These are phyloP conservation scores for Microsporum canis DNA, from an alignment of 2,329 filamentous ascomycete genomes.

Conservation along the genomic window DNA sequence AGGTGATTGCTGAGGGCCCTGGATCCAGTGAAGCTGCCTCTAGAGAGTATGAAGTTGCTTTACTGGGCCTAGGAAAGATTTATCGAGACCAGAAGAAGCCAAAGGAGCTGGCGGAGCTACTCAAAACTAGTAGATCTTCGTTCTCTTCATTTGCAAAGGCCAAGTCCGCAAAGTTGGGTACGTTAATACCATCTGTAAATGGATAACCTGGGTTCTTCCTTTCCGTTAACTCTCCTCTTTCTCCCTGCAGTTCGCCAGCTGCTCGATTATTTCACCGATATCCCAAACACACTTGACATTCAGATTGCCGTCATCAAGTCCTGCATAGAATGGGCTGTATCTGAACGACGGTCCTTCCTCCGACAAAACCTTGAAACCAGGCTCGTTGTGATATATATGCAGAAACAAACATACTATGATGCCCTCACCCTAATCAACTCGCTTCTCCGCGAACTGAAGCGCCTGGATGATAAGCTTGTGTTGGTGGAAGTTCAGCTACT, in stretches of 20 bases:
- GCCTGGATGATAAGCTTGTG: slow-evolving; percentile 95
- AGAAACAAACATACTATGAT: slow-evolving; percentile 95
- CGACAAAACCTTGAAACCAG: slow-evolving; percentile 96
- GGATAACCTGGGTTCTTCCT: background rate
- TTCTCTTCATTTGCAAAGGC: slow-evolving; percentile 96
- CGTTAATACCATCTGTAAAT: slow-evolving; percentile 21
- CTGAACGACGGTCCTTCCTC: slow-evolving; percentile 87
- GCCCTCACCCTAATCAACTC: slow-evolving; percentile 93
- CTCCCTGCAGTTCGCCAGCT: slow-evolving; percentile 68
- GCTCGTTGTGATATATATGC: slow-evolving; percentile 87
- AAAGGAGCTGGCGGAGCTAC: slow-evolving; percentile 75
- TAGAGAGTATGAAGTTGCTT: slow-evolving; percentile 79
- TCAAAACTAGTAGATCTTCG: slow-evolving; percentile 79
- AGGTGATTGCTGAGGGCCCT: slow-evolving; percentile 75
- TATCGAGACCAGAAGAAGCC: slow-evolving; percentile 73
- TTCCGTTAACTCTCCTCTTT: background rate
- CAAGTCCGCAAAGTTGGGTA: slow-evolving; percentile 96
- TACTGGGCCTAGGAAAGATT: slow-evolving; percentile 81
- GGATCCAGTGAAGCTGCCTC: slow-evolving; percentile 75
- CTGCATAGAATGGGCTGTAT: slow-evolving; percentile 98
- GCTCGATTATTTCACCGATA: slow-evolving; percentile 85
- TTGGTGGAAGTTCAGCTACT: slow-evolving; percentile 95
- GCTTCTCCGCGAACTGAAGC: slow-evolving; percentile 90
- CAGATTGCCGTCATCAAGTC: slow-evolving; percentile 95
- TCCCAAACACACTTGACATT: slow-evolving; percentile 87